A percentile compares a stretch with the other conserved stretches of the same genome.
Evolutionary conservation across 148 eudicot genomes (phyloP).

Genomic region (Amaranthus cruentus): DNA sequence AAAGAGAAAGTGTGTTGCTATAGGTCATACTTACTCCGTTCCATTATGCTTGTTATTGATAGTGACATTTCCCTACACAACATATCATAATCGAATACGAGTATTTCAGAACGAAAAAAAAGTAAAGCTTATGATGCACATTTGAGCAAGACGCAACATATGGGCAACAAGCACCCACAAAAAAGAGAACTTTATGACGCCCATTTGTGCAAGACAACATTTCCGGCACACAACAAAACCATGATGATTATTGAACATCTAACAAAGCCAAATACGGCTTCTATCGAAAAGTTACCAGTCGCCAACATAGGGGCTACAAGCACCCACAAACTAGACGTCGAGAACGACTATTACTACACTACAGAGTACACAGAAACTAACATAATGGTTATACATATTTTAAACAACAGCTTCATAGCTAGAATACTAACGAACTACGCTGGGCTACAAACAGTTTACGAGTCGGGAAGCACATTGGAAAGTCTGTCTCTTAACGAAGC

Average conservation of each 20-base stretch:
- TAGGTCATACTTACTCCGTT: too few relatives aligned
- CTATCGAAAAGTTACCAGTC: conserved; percentile 11
- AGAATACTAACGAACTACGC: conserved; percentile 17
- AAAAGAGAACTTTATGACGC: background rate
- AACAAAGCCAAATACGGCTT: conserved; percentile 7
- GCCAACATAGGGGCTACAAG: background rate
- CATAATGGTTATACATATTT: conserved; percentile 16
- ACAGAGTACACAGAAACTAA: conserved; percentile 22
- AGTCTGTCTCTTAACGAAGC: background rate
- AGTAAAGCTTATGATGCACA: too few relatives aligned
- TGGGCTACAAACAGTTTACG: background rate
- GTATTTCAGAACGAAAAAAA: too few relatives aligned
- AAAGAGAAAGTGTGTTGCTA: too few relatives aligned
- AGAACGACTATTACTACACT: conserved; percentile 9
- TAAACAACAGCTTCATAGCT: conserved; percentile 8
- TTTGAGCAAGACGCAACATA: too few relatives aligned
- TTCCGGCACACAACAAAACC: conserved; percentile 3
- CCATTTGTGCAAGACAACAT: background rate
- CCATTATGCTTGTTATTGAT: too few relatives aligned
- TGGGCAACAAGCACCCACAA: too few relatives aligned
- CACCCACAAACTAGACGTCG: background rate
- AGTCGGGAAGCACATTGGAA: conserved; percentile 8
- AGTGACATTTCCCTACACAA: too few relatives aligned
- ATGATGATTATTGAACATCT: conserved; percentile 4
- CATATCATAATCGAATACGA: too few relatives aligned